phyloP scores from a whole-genome alignment of 768 basidiomycete species.

The Lactarius indigo region DNA sequence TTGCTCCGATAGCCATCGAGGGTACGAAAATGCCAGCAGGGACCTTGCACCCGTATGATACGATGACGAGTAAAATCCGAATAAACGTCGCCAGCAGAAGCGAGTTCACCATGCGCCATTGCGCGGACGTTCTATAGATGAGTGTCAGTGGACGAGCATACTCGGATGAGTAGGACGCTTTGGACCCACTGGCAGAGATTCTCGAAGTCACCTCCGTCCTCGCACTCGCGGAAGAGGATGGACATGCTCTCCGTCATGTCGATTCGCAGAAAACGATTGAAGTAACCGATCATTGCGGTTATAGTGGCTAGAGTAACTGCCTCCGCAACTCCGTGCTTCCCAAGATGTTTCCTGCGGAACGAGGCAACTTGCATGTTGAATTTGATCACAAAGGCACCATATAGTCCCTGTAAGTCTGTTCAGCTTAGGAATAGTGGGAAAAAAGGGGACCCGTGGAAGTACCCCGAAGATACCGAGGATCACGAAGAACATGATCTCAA shows the following conservation, averaged over 20 bases:
- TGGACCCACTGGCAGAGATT: conserved; percentile 89
- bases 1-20: conserved; percentile 97
- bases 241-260: conserved; percentile 98
- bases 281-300: conserved; percentile 90
- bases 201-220: conserved; percentile 86
- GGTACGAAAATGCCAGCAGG: conserved; percentile 98
- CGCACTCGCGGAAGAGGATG: conserved; percentile 93
- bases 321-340: conserved; percentile 80
- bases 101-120: conserved; percentile 95
- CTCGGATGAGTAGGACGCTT: background rate
- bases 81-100: conserved; percentile 88
- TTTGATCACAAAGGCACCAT: conserved; percentile 95
- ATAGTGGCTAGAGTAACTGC: conserved; percentile 82
- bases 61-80: conserved; percentile 78
- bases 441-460: conserved; percentile 6
- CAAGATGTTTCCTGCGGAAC: conserved; percentile 88
- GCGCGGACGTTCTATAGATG: conserved; percentile 64
- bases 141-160: conserved; percentile 10
- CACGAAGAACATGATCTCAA: conserved; percentile 95
- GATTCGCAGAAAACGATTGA: conserved; percentile 89
- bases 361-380: conserved; percentile 95
- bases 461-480: conserved; percentile 96
- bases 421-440: background rate
- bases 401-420: conserved; percentile 65
- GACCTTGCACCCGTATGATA: conserved; percentile 95